Evolutionary conservation across 2,329 filamentous ascomycete species (phyloP).

Genomic region (Penicillium capsulatum): DNA sequence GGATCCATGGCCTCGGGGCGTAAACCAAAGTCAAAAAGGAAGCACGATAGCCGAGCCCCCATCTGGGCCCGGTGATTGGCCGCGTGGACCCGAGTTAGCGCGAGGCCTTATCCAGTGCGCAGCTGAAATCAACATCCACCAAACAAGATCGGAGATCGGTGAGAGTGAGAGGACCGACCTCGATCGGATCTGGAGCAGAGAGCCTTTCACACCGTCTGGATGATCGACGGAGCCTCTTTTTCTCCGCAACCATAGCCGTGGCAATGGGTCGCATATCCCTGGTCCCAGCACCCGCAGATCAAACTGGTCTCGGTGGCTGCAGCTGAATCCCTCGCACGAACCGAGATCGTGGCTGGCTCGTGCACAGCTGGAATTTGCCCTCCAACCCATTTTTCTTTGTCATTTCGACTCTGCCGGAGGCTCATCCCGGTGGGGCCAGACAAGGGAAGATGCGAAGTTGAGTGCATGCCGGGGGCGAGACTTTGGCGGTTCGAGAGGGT

Average conservation of each 20-base stretch:
- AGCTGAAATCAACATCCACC: conserved; percentile 15
- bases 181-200: background rate
- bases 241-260: conserved; percentile 9
- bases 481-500: no score
- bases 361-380: conserved; percentile 8
- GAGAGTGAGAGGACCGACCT: background rate
- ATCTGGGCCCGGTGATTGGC: conserved; percentile 11
- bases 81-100: conserved; percentile 8
- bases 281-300: no score
- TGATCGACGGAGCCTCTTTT: conserved; percentile 10
- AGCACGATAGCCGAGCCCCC: conserved; percentile 15
- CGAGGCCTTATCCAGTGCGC: conserved; percentile 11
- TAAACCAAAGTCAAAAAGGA: conserved; percentile 8
- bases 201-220: background rate
- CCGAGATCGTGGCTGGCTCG: conserved; percentile 11
- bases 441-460: background rate
- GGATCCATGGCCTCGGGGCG: conserved; percentile 10
- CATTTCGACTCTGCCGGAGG: background rate
- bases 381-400: conserved; percentile 2
- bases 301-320: conserved; percentile 17
- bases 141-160: conserved; percentile 7
- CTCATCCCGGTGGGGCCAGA: background rate
- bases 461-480: no score
- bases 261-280: conserved; percentile 9
- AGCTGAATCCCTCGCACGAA: conserved; percentile 13